These are phyloP conservation scores for Capillidium rhysosporum DNA, from an alignment of 371 early-diverging fungal species.

Conservation along the genomic window DNA sequence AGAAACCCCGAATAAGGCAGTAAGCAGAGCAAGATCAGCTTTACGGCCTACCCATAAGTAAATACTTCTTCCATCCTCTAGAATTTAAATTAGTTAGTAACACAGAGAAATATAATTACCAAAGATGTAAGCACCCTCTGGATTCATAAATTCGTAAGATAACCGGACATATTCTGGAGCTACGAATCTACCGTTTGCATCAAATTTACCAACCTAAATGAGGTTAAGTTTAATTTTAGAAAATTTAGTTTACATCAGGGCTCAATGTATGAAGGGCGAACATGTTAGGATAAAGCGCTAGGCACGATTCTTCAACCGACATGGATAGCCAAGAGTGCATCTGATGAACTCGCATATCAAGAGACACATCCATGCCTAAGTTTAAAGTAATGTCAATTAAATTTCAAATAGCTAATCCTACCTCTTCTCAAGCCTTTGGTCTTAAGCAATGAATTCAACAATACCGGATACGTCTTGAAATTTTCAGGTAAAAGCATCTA, in stretches of 20 bases:
- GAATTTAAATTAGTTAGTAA: not conserved
- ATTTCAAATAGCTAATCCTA: slow-evolving; percentile 10
- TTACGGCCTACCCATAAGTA: slow-evolving; percentile 77
- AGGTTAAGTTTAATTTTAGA: not conserved
- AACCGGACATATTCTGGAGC: slow-evolving; percentile 52
- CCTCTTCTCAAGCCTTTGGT: slow-evolving; percentile 47
- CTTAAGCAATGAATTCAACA: slow-evolving; percentile 65
- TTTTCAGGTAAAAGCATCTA: slow-evolving; percentile 85
- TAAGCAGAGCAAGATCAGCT: slow-evolving; percentile 29
- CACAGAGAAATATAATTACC: slow-evolving; percentile 4
- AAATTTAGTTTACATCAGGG: slow-evolving; percentile 22
- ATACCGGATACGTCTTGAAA: slow-evolving; percentile 87
- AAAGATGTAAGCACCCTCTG: slow-evolving; percentile 19
- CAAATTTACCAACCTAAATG: slow-evolving; percentile 15
- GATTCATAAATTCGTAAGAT: slow-evolving; percentile 50
- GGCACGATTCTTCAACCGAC: slow-evolving; percentile 39
- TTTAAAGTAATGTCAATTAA: slow-evolving; percentile 3
- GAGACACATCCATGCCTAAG: slow-evolving; percentile 27
- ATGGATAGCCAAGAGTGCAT: slow-evolving; percentile 55
- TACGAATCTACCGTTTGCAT: slow-evolving; percentile 18
- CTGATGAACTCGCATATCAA: slow-evolving; percentile 54
- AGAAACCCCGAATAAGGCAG: slow-evolving; percentile 52
- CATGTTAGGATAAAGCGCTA: slow-evolving; percentile 71
- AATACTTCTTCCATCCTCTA: slow-evolving; percentile 61
- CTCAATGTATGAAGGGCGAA: slow-evolving; percentile 39